A percentile compares a stretch with the other conserved stretches of the same genome.
These are phyloP conservation scores for Coniella lustricola DNA, from an alignment of 2,329 filamentous ascomycete species.

Conservation along the genomic window DNA sequence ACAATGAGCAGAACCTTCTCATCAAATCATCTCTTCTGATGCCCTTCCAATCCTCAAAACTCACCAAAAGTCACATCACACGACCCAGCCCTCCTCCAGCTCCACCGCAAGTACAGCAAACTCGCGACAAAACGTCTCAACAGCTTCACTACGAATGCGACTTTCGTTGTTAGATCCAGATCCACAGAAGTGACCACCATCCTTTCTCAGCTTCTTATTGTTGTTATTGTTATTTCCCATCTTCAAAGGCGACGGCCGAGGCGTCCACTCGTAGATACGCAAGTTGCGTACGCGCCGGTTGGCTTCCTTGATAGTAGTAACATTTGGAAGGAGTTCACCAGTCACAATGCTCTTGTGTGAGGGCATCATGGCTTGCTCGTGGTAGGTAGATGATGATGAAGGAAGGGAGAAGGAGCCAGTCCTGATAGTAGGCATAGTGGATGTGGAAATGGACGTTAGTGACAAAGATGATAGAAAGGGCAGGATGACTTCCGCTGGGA, in stretches of 20 bases:
- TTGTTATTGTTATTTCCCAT: neutral
- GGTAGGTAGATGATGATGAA: too few relatives aligned
- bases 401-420: too few relatives aligned
- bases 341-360: neutral
- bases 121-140: neutral
- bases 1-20: too few relatives aligned
- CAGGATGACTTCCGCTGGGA: neutral
- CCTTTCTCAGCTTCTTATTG: too few relatives aligned
- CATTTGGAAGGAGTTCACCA: neutral
- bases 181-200: too few relatives aligned
- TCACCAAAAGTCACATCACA: too few relatives aligned
- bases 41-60: too few relatives aligned
- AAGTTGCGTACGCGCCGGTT: neutral
- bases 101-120: constrained; percentile 5
- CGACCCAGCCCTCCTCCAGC: constrained; percentile 1
- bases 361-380: neutral
- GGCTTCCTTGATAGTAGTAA: neutral
- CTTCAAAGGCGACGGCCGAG: neutral
- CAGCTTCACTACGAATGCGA: neutral
- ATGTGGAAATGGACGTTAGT: too few relatives aligned
- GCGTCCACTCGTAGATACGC: neutral
- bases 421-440: too few relatives aligned
- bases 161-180: too few relatives aligned
- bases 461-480: too few relatives aligned
- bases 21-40: too few relatives aligned